Evolutionary conservation across 768 basidiomycete species (phyloP).

Genomic region (Termitomyces sp.): DNA sequence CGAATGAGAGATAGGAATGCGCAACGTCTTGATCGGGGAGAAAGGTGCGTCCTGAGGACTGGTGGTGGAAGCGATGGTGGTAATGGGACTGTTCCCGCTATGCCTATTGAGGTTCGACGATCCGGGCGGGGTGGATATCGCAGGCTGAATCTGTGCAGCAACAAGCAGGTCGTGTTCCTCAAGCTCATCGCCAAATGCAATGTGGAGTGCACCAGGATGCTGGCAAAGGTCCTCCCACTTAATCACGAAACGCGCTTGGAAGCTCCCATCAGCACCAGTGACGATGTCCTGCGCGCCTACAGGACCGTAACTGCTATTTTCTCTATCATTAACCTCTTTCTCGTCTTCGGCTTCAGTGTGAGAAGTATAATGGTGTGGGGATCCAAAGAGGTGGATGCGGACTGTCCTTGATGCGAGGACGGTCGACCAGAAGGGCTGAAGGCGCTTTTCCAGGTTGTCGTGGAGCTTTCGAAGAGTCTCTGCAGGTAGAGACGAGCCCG

Average conservation of each 20-base stretch:
- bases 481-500: conserved; percentile 17
- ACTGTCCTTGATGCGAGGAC: conserved; percentile 62
- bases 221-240: conserved; percentile 66
- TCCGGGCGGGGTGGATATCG: conserved; percentile 15
- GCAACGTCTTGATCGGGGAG: conserved; percentile 24
- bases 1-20: conserved; percentile 54
- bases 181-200: conserved; percentile 52
- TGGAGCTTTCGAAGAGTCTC: conserved; percentile 53
- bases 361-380: conserved; percentile 24
- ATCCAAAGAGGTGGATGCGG: conserved; percentile 57
- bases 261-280: conserved; percentile 71
- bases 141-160: conserved; percentile 47
- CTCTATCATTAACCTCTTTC: conserved; percentile 24
- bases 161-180: conserved; percentile 56
- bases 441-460: conserved; percentile 69
- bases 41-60: background rate
- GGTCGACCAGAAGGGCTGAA: conserved; percentile 80
- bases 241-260: conserved; percentile 59
- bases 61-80: background rate
- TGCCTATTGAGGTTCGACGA: background rate
- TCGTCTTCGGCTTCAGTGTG: conserved; percentile 20
- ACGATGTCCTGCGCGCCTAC: conserved; percentile 46
- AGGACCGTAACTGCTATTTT: conserved; percentile 34
- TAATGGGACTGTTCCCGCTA: background rate
- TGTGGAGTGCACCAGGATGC: conserved; percentile 54